Percentiles rank a stretch among this genome's conserved stretches.
phyloP scores from a whole-genome alignment of 768 basidiomycete species.

The Mrakia frigida region DNA sequence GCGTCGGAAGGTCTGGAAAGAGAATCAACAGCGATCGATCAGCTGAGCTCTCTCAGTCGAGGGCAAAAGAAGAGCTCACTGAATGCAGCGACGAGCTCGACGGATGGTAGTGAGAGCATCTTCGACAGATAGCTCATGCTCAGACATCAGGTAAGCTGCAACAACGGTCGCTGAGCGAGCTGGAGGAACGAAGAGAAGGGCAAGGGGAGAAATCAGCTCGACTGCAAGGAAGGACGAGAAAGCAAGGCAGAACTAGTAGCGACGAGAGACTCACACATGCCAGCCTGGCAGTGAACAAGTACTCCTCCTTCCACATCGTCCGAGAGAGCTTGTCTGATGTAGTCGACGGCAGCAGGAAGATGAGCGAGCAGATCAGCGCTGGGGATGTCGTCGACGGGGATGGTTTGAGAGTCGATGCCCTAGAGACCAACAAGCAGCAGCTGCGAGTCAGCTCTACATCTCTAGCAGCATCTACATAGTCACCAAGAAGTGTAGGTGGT shows the following conservation, averaged over 20 bases:
- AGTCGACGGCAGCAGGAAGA: constrained; percentile 20
- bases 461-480: too few species aligned
- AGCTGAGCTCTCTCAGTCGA: not conserved
- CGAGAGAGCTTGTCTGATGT: constrained; percentile 13
- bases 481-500: not conserved
- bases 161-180: constrained; percentile 80
- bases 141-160: constrained; percentile 83
- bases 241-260: not conserved
- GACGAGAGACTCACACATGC: constrained; percentile 60
- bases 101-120: constrained; percentile 66
- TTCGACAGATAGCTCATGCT: constrained; percentile 54
- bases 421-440: not conserved
- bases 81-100: constrained; percentile 60
- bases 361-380: constrained; percentile 24
- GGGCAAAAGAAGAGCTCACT: constrained; percentile 51
- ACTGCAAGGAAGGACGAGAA: not conserved
- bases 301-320: constrained; percentile 59
- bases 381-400: constrained; percentile 26
- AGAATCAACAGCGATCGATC: not conserved
- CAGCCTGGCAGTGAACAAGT: constrained; percentile 84
- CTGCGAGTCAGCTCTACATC: not conserved
- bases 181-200: constrained; percentile 38
- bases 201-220: not conserved
- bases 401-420: not conserved
- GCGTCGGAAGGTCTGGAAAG: constrained; percentile 70